Evolutionary conservation across 306 rosid genomes (phyloP), one percentile per base, ranked within the genome.

Genomic region (Cicer arietinum): DNA sequence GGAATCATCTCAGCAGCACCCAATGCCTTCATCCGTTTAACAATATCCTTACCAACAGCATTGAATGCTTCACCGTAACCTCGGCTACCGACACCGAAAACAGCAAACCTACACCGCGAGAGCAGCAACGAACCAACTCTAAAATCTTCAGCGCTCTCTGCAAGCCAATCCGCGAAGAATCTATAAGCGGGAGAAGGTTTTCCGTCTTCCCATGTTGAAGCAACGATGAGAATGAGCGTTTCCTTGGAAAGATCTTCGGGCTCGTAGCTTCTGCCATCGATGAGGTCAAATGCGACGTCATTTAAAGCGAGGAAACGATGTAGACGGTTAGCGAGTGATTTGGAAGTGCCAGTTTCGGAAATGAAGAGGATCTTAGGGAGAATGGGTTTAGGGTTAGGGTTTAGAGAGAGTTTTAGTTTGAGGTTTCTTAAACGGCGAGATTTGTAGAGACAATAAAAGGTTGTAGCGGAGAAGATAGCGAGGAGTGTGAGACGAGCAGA

Each of bases 131-230:
- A 91, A 8, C 97, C 99, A 30, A 89, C 97, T 59, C 97, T 69
- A 41, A 94, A 94, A 53, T 94, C 99, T 18, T 84, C 85, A 14
- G 93, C 84, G 59, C 96, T 89, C 67, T 94, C 97, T 0, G 93
- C 84, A 6, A 94, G 96, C 97, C 99, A 94, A 50, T 86, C 71
- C 25, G 92, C 82, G 71, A 94, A 88, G 84, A 94, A 94, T 42
- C 11, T 66, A 45, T 46, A 66, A 22, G 40, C 81, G 67, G 18
- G 85, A 85, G 99, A 95, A 0, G 99, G 90, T 5, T 81, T 81
- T 2, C 96, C 99, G 40, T 92, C 85, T 57, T 94, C 95, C 99
- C 99, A 92, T 5, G 99, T 92, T 17, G 99, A 94, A 20, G 96
- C 93, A 10, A 94, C 78, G 42, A 94, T 62, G 56, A 94, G 71